These are phyloP conservation scores for Lachancea quebecensis DNA, from an alignment of 805 yeast genomes.

Conservation along the genomic window DNA sequence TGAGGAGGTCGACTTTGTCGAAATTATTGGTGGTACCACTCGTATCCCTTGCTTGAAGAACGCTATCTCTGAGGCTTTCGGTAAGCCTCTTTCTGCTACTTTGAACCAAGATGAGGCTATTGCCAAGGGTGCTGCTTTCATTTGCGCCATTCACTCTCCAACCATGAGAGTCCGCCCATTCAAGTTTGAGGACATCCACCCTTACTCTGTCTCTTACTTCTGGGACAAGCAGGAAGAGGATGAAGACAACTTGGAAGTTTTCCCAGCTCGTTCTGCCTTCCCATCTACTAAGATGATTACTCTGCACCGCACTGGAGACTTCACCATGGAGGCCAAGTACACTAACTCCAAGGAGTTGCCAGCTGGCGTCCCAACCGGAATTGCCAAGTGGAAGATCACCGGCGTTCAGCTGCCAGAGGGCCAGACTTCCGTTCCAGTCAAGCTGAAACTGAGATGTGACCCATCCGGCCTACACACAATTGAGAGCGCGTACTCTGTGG, in stretches of 20 bases:
- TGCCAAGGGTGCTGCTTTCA: conserved; percentile 98
- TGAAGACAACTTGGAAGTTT: conserved; percentile 86
- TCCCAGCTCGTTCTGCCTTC: conserved; percentile 87
- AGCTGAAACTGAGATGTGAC: conserved; percentile 92
- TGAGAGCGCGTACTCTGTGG: conserved; percentile 91
- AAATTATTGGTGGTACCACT: conserved; percentile 96
- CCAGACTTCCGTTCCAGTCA: conserved; percentile 71
- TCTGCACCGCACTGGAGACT: conserved; percentile 84
- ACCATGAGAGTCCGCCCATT: conserved; percentile 97
- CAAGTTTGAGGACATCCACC: conserved; percentile 94
- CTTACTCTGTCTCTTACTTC: conserved; percentile 83
- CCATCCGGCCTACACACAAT: conserved; percentile 93
- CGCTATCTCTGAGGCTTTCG: conserved; percentile 70
- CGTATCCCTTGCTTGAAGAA: conserved; percentile 93
- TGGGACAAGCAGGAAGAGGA: conserved; percentile 96
- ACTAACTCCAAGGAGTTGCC: conserved; percentile 71
- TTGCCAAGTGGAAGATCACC: conserved; percentile 79
- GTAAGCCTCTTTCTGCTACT: conserved; percentile 83
- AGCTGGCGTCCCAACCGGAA: conserved; percentile 50
- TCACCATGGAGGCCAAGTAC: conserved; percentile 79
- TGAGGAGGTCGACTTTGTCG: conserved; percentile 81
- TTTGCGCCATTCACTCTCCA: conserved; percentile 98
- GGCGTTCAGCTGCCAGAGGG: conserved; percentile 82
- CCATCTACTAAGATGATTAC: conserved; percentile 96
- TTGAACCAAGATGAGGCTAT: conserved; percentile 98